Evolutionary conservation across 148 eudicot genomes (phyloP), one percentile per base, ranked within the genome.

Genomic region (Rhododendron kiyosumense): DNA sequence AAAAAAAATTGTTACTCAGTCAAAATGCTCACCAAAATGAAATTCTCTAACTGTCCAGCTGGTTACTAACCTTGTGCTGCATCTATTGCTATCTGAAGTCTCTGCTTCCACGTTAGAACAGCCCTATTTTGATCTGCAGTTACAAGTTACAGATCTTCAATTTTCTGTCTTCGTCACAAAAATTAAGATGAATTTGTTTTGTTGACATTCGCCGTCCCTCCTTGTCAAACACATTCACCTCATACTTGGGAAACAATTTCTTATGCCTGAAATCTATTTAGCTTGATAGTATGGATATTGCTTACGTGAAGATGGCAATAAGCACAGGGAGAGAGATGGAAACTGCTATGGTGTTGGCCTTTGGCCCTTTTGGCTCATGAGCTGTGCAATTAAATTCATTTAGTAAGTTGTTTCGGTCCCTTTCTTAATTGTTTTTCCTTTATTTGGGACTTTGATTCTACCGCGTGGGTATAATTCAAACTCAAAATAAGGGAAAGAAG

Each of bases 51-150:
- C 43, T 43, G 32, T 4, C 10, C 41, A 51, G 32, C 15, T 69
- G 8, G 26, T n/a, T 10, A 41, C 28, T 30, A 71, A 30, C 71
- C 30, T n/a, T 65, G 71, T n/a, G 71, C 71, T n/a, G 71, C 71
- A 65, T 65, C 71, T 8, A 65, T 24, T 10, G 71, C 71, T 20
- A 65, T 65, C n/a, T 65, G 71, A 24, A 65, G 71, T 65, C 71
- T 65, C 71, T 24, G 71, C n/a, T 65, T 28, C 71, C 71, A n/a
- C 82, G 84, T 74, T 28, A 91, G 15, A 63, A 48, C 43, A 88
- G 75, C 63, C 13, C 86, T 65, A 57, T 61, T 52, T 41, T 85
- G 85, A 77, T 81, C 86, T 81, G 81, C 83, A 67, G 36, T 80
- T 7, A 80, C 65, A n/a, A 80, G 59, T 49, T 20, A 28, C 7